Percentiles rank a stretch among this genome's conserved stretches.
These are phyloP conservation scores for Solanum pinnatisectum DNA, from an alignment of 257 asterid species.

Conservation along the genomic window DNA sequence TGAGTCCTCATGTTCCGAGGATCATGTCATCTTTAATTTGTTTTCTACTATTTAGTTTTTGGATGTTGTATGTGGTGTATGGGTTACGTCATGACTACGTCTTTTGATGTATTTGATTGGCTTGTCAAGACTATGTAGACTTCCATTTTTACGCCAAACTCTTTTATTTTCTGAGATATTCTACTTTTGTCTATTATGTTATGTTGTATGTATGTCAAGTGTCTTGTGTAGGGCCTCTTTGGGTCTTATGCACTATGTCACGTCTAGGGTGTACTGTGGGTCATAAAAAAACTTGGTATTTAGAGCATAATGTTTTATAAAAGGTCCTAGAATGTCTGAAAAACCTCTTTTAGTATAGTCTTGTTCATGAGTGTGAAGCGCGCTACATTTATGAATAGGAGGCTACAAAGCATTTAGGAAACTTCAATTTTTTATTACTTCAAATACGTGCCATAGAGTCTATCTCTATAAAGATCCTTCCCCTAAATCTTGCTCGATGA, in stretches of 20 bases:
- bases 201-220: background rate
- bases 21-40: background rate
- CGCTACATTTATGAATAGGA: background rate
- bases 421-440: background rate
- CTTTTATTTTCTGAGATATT: background rate
- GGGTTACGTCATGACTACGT: background rate
- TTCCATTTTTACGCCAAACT: background rate
- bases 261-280: background rate
- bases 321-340: background rate
- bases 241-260: background rate
- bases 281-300: no score
- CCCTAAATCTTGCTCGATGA: background rate
- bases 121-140: background rate
- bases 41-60: no score
- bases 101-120: background rate
- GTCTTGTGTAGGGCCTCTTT: background rate
- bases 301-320: background rate
- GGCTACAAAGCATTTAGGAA: background rate
- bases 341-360: background rate
- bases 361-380: background rate
- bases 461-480: background rate
- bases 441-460: background rate
- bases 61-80: background rate
- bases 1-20: background rate
- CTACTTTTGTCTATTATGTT: background rate